phyloP scores from a whole-genome alignment of 768 basidiomycete species.

The Trichaptum fuscoviolaceum region DNA sequence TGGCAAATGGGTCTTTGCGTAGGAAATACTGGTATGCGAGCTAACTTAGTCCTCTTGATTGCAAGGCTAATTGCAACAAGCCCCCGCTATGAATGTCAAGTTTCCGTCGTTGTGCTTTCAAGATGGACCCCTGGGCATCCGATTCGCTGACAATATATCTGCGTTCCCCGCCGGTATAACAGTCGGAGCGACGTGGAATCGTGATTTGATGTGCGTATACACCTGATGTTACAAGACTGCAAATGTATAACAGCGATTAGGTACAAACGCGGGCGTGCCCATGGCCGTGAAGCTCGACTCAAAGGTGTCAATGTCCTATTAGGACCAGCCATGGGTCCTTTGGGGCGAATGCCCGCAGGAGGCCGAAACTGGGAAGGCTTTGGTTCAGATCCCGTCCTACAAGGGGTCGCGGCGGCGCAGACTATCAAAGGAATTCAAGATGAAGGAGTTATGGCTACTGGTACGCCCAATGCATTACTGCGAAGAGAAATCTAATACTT shows the following conservation, averaged over 20 bases:
- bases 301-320: constrained; percentile 52
- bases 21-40: constrained; percentile 15
- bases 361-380: constrained; percentile 48
- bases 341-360: constrained; percentile 35
- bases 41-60: neutral
- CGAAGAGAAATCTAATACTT: constrained; percentile 1
- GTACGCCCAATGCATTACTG: constrained; percentile 37
- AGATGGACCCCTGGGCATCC: constrained; percentile 33
- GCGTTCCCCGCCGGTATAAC: constrained; percentile 58
- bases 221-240: neutral
- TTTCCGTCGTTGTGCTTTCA: constrained; percentile 21
- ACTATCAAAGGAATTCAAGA: constrained; percentile 57
- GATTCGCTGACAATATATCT: constrained; percentile 34
- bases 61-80: neutral
- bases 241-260: constrained; percentile 27
- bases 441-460: constrained; percentile 54
- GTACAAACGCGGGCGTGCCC: constrained; percentile 52
- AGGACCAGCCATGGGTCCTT: constrained; percentile 20
- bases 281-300: constrained; percentile 64
- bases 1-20: constrained; percentile 15
- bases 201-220: constrained; percentile 31
- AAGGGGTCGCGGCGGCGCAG: constrained; percentile 54
- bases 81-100: constrained; percentile 15
- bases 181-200: constrained; percentile 33
- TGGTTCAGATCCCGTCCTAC: constrained; percentile 59